Percentiles rank a stretch among this genome's conserved stretches.
Evolutionary conservation across 148 eudicot species (phyloP).

Genomic region (Cornus suecica): DNA sequence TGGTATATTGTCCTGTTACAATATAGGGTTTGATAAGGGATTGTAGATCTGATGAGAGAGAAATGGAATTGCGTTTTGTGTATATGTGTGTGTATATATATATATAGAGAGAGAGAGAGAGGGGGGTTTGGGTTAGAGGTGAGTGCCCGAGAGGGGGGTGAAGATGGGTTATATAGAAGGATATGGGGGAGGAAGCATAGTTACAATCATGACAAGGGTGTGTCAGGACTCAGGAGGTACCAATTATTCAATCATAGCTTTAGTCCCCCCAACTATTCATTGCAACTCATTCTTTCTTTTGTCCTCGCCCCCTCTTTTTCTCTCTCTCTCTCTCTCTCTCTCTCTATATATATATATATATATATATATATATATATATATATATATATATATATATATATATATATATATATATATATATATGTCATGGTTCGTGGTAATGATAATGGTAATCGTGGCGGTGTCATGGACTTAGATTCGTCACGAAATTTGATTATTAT

Average conservation of each 20-base stretch:
- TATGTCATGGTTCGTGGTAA: no score
- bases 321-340: background rate
- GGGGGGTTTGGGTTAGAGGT: background rate
- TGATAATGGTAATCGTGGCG: no score
- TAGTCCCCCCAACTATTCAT: no score
- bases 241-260: slow-evolving; percentile 22
- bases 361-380: no score
- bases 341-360: no score
- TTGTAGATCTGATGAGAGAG: slow-evolving; percentile 4
- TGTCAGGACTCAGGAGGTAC: slow-evolving; percentile 24
- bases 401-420: no score
- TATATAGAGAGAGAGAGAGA: background rate
- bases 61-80: background rate
- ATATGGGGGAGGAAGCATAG: slow-evolving; percentile 1
- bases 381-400: no score
- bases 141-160: background rate
- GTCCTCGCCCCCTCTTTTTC: slow-evolving; percentile 8
- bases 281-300: background rate
- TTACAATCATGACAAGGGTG: slow-evolving; percentile 31
- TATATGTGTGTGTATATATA: no score
- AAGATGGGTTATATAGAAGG: slow-evolving; percentile 19
- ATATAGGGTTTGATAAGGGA: background rate
- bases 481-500: no score
- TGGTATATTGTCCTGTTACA: background rate
- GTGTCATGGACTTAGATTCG: no score